Evolutionary conservation across 139 green algal species (phyloP), one percentile per base, ranked within the genome.

Genomic region (Closterium sp.): DNA sequence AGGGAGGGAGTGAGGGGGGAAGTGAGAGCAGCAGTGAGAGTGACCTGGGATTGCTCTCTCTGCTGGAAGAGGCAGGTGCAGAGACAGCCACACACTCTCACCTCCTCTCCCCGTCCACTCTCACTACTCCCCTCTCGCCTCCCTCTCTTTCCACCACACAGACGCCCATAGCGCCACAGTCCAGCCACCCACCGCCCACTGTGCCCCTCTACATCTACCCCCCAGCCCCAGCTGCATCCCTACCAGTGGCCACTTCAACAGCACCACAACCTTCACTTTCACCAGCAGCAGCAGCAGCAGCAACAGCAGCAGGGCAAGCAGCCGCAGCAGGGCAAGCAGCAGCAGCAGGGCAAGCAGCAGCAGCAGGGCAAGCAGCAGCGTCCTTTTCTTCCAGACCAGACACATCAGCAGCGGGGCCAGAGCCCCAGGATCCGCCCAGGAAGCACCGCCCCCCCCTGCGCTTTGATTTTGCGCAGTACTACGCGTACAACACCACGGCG

Each of bases 401-500:
- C 16, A 19, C 55, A 76, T 1, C 16, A 76, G 55, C 55, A 76
- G 55, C 2, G 55, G 16, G 43, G 55, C 16, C 16, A 3, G 55
- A 28, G 55, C 16, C 55, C 23, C 55, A 76, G 0, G 55, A 76
- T 16, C 12, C 16, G 9, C 25, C 16, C 0, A 28, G 55, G 55
- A 76, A 76, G 55, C 12, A 19, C 0, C 0, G 0, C 16, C 16
- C 16, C 55, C 0, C 5, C 16, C 16, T 76, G 55, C 55, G 25
- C 23, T 93, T 93, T 88, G 91, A 93, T 76, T 92, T 93, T 12
- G 36, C 91, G 25, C 87, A 92, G 30, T 93, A 93, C 81, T 89
- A 93, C 66, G 66, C 91, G 1, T 93, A 90, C 87, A 93, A 93
- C 83, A 90, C 93, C 33, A 93, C 91, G 33, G 91, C 84, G 55